Base-by-base conservation (phyloP, 1,284 basidiomycete species). In the Cryptococcus sp. region DNA sequence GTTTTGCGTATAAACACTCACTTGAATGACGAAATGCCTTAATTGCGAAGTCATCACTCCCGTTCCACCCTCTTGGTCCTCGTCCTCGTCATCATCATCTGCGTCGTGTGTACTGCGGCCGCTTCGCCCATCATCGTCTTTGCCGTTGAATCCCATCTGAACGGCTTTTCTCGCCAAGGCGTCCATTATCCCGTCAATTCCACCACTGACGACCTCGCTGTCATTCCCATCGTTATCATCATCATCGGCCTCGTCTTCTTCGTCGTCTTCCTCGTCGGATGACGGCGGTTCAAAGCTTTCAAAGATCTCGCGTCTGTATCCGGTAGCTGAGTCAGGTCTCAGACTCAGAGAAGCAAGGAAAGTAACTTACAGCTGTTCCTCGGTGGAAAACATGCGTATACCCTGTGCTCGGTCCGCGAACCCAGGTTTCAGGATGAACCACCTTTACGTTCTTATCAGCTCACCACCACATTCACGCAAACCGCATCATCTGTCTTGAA, bases 381-480 rank as follows among this genome's bases (percentile, higher is more conserved):
- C 87, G 49, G 84, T 88, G 53, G 89, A 86, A 77, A 99, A 98
- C 52, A 99, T 80, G 40, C 94, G 81, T 62, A 99, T 95, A 0
- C 95, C 96, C 81, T 93, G 91, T 4, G 93, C 96, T 54, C 93
- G 84, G 80, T 99, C 95, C 1, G 94, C 89, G 89, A 99, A 96
- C 13, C 93, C 93, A 40, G 96, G 94, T 79, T 99, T 99, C 53
- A 99, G 78, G 57, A 97, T 94, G 83, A 87, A 97, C 93, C 93
- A 81, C 49, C 71, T 74, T 20, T 8, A 39, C 43, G 13, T 23
- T 46, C 15, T 15, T 43, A 38, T 48, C 56, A 58, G 25, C 22
- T 23, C 16, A 19, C 23, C 19, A 10, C 6, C 6, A 37, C 26
- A 17, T 39, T 6, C 5, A 38, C 25, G n/a, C 20, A 8, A 29